Base-by-base conservation (phyloP, 176 grass and related monocot genomes). In the Themeda triandra region DNA sequence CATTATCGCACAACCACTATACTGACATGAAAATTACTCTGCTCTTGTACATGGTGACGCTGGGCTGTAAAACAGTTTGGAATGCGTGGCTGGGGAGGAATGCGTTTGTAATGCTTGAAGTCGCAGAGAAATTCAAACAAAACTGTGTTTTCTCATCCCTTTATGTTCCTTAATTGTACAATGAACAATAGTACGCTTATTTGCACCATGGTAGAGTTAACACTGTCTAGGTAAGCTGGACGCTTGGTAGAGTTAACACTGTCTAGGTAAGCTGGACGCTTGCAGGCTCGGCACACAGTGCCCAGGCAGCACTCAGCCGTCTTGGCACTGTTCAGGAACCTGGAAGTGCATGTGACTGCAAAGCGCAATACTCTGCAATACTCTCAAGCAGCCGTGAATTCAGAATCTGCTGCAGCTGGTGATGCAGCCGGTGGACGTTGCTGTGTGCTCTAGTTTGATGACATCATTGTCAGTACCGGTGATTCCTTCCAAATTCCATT, bases 1-100 rank as follows among this genome's bases (percentile, higher is more conserved):
- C n/a, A n/a, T n/a, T n/a, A n/a, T n/a, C n/a, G n/a, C n/a, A n/a
- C n/a, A n/a, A 67, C 31, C 15, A 23, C 63, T 33, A 33, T 33
- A 64, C 71, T 62, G 71, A 65, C 84, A 80, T 37, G 76, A 65
- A 51, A 80, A 67, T 80, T 80, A 65, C 31, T 3, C n/a, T n/a
- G n/a, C n/a, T n/a, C n/a, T n/a, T n/a, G n/a, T n/a, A n/a, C n/a
- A n/a, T n/a, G n/a, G n/a, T n/a, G n/a, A n/a, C n/a, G n/a, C n/a
- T n/a, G n/a, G n/a, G n/a, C n/a, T n/a, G n/a, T n/a, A n/a, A n/a
- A n/a, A n/a, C n/a, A n/a, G n/a, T n/a, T n/a, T n/a, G n/a, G n/a
- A n/a, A n/a, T n/a, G n/a, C n/a, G n/a, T n/a, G n/a, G n/a, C n/a
- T n/a, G n/a, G n/a, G n/a, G n/a, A n/a, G n/a, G n/a, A n/a, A n/a